Conservation (phyloP, 2,329 filamentous ascomycete species). For the Stagonosporopsis vannaccii region DNA sequence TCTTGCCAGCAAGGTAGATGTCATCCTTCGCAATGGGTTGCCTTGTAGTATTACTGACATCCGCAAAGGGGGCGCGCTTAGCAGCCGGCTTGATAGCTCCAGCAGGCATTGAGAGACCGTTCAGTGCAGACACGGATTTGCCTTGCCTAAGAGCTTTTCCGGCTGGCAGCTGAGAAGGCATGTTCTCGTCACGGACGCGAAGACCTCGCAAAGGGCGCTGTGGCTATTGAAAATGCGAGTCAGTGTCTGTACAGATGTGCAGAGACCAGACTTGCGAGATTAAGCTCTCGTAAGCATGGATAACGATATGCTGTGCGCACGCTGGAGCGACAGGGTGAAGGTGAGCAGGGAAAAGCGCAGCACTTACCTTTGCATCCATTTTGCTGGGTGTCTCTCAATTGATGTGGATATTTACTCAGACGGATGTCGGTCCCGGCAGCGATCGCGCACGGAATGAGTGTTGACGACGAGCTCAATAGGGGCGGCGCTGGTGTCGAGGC, state of each 20-base stretch:
- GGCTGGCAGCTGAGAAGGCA: conserved; percentile 50
- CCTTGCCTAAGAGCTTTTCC: conserved; percentile 72
- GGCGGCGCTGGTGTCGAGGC: conserved; percentile 37
- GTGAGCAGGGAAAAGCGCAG: neutral
- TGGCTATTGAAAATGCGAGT: conserved; percentile 61
- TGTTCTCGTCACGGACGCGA: conserved; percentile 76
- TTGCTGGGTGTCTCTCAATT: conserved; percentile 32
- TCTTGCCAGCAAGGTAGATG: conserved; percentile 54
- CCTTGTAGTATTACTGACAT: conserved; percentile 75
- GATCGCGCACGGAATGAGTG: conserved; percentile 20
- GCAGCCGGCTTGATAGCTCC: conserved; percentile 68
- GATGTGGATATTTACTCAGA: conserved; percentile 21
- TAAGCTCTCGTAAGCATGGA: neutral
- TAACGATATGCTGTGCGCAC: conserved; percentile 5
- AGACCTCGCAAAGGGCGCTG: conserved; percentile 68
- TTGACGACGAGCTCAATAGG: conserved; percentile 33
- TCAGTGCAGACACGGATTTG: conserved; percentile 76
- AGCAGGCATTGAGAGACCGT: conserved; percentile 58
- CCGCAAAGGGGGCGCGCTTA: conserved; percentile 81
- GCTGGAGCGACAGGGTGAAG: conserved; percentile 9
- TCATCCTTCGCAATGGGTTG: conserved; percentile 62
- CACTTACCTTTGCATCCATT: conserved; percentile 57
- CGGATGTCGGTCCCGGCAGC: conserved; percentile 12
- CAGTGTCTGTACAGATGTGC: conserved; percentile 21
- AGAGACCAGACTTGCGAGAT: neutral